Percentiles rank a stretch among this genome's conserved stretches.
phyloP scores from a whole-genome alignment of 2,329 filamentous ascomycete genomes.

The Claviceps purpurea region DNA sequence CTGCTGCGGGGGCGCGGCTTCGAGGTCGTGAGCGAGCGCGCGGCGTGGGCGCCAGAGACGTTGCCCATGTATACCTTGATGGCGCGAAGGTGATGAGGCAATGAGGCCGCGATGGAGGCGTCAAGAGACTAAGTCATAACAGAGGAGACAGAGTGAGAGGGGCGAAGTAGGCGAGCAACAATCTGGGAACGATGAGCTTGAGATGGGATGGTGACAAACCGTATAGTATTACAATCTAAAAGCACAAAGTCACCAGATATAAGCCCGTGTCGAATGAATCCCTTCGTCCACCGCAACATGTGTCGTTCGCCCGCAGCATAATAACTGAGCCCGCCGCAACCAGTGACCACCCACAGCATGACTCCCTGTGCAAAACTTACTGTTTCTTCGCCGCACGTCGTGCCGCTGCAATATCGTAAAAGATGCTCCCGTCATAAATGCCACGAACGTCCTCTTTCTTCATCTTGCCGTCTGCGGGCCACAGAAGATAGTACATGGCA shows the following conservation, averaged over 20 bases:
- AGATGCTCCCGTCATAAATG: conserved; percentile 13
- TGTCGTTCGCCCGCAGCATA: no score
- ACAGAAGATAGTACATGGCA: conserved; percentile 33
- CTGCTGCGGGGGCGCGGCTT: conserved; percentile 12
- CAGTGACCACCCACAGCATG: no score
- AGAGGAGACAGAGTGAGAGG: background rate
- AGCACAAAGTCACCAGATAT: no score
- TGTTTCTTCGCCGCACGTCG: background rate
- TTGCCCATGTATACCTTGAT: background rate
- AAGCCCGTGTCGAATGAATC: no score
- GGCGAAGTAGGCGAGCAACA: no score
- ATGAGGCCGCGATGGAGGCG: background rate
- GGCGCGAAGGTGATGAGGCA: background rate
- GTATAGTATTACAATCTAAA: no score
- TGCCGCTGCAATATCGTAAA: conserved; percentile 5
- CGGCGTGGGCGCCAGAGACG: conserved; percentile 1
- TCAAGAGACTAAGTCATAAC: background rate
- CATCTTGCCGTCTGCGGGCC: conserved; percentile 40
- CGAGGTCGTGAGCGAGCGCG: conserved; percentile 5
- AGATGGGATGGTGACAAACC: no score
- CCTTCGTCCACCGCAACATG: no score
- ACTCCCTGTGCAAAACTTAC: background rate
- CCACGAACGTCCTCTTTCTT: conserved; percentile 36
- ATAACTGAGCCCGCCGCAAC: no score
- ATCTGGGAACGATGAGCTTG: no score